Conservation (phyloP, 179 eudicot species). For the Patellifolia procumbens region DNA sequence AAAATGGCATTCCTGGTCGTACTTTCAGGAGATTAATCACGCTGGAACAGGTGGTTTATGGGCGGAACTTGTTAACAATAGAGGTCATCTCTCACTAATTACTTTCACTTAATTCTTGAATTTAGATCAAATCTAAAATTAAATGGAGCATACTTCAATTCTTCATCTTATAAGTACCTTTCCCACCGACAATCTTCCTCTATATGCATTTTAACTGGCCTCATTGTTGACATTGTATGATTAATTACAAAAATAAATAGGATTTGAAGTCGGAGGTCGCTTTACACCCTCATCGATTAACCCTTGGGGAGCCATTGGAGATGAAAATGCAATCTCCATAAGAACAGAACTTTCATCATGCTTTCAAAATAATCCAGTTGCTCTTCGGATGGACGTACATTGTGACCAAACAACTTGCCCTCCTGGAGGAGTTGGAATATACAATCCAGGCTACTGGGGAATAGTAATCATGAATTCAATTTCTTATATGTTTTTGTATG, state of each 20-base stretch:
- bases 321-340: constrained; percentile 25
- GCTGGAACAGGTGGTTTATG: constrained; percentile 52
- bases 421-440: constrained; percentile 46
- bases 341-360: constrained; percentile 38
- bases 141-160: not conserved
- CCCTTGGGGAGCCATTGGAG: constrained; percentile 46
- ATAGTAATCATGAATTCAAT: constrained; percentile 20
- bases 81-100: constrained; percentile 23
- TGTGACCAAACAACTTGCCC: constrained; percentile 39
- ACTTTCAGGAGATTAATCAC: constrained; percentile 39
- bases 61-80: constrained; percentile 44
- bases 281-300: constrained; percentile 37
- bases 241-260: constrained; percentile 1
- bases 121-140: not conserved
- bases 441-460: constrained; percentile 50
- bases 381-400: constrained; percentile 45
- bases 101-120: not conserved
- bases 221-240: not conserved
- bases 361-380: constrained; percentile 33
- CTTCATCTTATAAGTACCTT: no score
- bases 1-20: not conserved
- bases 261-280: constrained; percentile 47
- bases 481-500: not conserved
- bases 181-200: not conserved
- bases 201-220: not conserved